phyloP scores from a whole-genome alignment of 2,329 filamentous ascomycete genomes.

The Ceratocystis destructans region DNA sequence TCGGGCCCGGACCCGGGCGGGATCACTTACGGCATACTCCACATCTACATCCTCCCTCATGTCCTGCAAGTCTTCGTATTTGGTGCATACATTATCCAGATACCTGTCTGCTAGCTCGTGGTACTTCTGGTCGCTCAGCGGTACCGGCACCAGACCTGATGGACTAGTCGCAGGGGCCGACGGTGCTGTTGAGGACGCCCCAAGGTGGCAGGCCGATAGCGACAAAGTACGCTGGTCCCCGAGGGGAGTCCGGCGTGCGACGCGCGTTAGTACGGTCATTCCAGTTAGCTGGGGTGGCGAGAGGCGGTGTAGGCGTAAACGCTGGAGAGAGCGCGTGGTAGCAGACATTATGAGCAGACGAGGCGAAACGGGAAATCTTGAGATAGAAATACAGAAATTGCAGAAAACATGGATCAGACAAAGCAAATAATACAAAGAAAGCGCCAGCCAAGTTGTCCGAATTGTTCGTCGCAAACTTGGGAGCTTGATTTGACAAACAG shows the following conservation, averaged over 20 bases:
- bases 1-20: too few relatives aligned
- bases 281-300: background rate
- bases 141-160: conserved; percentile 1
- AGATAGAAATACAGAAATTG: background rate
- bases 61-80: conserved; percentile 64
- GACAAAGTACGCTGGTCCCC: background rate
- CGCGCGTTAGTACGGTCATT: background rate
- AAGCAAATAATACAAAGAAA: background rate
- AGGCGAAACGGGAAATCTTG: background rate
- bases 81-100: conserved; percentile 43
- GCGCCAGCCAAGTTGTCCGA: background rate
- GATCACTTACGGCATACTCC: conserved; percentile 62
- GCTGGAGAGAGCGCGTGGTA: background rate
- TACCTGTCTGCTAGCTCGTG: conserved; percentile 65
- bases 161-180: conserved; percentile 8
- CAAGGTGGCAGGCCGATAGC: background rate
- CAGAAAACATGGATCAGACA: background rate
- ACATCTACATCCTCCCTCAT: conserved; percentile 63
- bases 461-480: background rate
- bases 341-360: background rate
- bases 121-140: conserved; percentile 47
- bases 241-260: background rate
- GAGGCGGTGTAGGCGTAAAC: background rate
- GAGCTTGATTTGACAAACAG: background rate
- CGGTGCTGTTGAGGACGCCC: background rate